Evolutionary conservation across 805 yeast genomes (phyloP).

Genomic region (Candida oleophila): DNA sequence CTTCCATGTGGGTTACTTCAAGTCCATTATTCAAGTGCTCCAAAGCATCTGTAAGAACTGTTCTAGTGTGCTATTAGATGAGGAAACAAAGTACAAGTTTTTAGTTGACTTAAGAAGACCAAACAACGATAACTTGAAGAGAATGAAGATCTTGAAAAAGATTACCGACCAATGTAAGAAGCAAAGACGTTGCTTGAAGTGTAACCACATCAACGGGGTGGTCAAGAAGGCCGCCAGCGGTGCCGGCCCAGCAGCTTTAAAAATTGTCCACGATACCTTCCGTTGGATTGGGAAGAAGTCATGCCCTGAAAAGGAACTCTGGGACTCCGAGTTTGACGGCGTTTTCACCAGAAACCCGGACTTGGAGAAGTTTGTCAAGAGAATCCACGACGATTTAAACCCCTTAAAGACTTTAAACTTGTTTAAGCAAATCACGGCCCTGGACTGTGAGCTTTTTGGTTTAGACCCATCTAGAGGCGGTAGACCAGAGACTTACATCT

Average conservation of each 20-base stretch:
- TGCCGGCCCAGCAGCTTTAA: constrained; percentile 88
- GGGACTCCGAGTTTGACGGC: constrained; percentile 84
- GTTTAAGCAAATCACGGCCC: constrained; percentile 81
- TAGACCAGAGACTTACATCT: constrained; percentile 92
- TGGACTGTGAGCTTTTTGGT: constrained; percentile 91
- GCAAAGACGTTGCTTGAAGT: constrained; percentile 84
- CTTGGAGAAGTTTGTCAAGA: constrained; percentile 77
- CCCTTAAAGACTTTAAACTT: constrained; percentile 86
- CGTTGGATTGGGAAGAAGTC: constrained; percentile 92
- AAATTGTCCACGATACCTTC: constrained; percentile 92
- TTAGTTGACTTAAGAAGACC: constrained; percentile 82
- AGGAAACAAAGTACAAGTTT: constrained; percentile 65
- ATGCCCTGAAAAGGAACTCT: constrained; percentile 77
- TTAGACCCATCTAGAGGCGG: constrained; percentile 85
- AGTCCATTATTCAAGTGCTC: constrained; percentile 80
- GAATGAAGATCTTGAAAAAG: constrained; percentile 84
- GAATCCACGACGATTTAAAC: constrained; percentile 90
- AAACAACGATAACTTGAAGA: constrained; percentile 81
- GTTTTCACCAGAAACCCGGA: constrained; percentile 81
- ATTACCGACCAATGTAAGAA: constrained; percentile 92
- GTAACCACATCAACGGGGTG: constrained; percentile 92
- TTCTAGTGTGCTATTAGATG: constrained; percentile 73
- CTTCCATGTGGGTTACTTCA: constrained; percentile 96
- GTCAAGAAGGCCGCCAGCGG: constrained; percentile 95
- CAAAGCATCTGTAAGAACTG: constrained; percentile 92